Conservation (phyloP, 352 stramenopile species). For the Achlya hypogyna region DNA sequence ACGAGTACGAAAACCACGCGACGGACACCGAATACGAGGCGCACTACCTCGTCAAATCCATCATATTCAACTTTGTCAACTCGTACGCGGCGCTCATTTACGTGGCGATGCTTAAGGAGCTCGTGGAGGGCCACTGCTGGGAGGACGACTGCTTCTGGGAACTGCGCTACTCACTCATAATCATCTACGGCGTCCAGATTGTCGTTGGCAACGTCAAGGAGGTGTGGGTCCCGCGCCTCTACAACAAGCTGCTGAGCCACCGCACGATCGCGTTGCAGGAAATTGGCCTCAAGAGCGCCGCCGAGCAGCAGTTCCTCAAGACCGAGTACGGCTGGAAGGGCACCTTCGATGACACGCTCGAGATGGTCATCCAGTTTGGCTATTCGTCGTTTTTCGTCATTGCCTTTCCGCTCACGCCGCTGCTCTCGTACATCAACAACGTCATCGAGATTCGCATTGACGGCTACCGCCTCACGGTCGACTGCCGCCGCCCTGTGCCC, state of each 20-base stretch:
- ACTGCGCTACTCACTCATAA: slow-evolving; percentile 85
- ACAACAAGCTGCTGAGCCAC: slow-evolving; percentile 33
- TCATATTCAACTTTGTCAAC: slow-evolving; percentile 95
- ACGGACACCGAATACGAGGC: slow-evolving; percentile 85
- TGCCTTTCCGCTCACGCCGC: slow-evolving; percentile 87
- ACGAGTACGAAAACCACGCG: slow-evolving; percentile 91
- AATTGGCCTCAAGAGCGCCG: slow-evolving; percentile 31
- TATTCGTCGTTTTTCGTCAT: slow-evolving; percentile 86
- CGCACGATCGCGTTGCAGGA: slow-evolving; percentile 31
- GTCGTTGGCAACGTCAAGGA: slow-evolving; percentile 73
- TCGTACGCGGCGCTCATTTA: slow-evolving; percentile 92
- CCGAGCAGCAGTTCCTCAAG: slow-evolving; percentile 69
- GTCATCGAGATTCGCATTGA: slow-evolving; percentile 89
- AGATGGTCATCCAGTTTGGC: slow-evolving; percentile 86
- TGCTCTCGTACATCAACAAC: slow-evolving; percentile 89
- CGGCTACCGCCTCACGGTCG: slow-evolving; percentile 73
- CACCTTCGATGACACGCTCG: slow-evolving; percentile 90
- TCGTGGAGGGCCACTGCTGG: slow-evolving; percentile 24
- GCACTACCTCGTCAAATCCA: slow-evolving; percentile 89
- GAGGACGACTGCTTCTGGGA: slow-evolving; percentile 22
- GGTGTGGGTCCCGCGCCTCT: slow-evolving; percentile 61
- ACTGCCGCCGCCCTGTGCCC: slow-evolving; percentile 69
- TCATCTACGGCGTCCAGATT: slow-evolving; percentile 85
- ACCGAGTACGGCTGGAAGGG: slow-evolving; percentile 73
- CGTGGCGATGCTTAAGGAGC: slow-evolving; percentile 87